Evolutionary conservation across 176 grass and related monocot species (phyloP), one percentile per base, ranked within the genome.

Genomic region (Stipa capillata): DNA sequence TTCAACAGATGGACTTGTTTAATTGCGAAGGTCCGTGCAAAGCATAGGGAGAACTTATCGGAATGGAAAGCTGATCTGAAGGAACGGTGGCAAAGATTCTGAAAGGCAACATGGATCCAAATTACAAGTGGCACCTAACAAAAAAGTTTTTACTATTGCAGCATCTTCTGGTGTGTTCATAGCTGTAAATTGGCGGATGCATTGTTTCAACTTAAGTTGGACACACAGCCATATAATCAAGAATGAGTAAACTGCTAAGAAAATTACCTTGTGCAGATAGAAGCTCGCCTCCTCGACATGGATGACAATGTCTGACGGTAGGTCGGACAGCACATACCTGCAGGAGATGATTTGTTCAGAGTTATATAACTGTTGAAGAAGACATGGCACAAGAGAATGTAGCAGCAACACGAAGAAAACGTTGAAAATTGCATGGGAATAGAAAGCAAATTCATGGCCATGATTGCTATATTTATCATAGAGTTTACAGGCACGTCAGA

Each of bases 181-280:
- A 89, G 87, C 77, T 89, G 87, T 81, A 85, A 54, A 14, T 88
- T 84, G 86, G 70, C 87, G 5, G 54, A 77, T 89, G 28, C 50
- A 70, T 58, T 82, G 72, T 81, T 72, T 35, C 58, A 66, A n/a
- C 41, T 80, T 7, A 51, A 76, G 61, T 68, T 69, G 41, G 75
- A 14, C 3, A 44, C 14, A n/a, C 2, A 36, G 31, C 44, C 41
- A 23, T 13, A 4, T 18, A 33, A 54, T 43, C 37, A 51, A 29
- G 13, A 21, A 34, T 29, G n/a, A 35, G 59, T 80, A 35, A 69
- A 81, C 49, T 65, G 64, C 29, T 55, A 50, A 31, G 8, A 29
- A 8, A 27, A 65, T 86, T 69, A 94, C 92, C 86, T 94, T 94
- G 80, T 94, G 92, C 14, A 94, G 82, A 14, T 79, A 86, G 77